phyloP scores from a whole-genome alignment of 2,329 filamentous ascomycete species.

The Trichoderma sp. region DNA sequence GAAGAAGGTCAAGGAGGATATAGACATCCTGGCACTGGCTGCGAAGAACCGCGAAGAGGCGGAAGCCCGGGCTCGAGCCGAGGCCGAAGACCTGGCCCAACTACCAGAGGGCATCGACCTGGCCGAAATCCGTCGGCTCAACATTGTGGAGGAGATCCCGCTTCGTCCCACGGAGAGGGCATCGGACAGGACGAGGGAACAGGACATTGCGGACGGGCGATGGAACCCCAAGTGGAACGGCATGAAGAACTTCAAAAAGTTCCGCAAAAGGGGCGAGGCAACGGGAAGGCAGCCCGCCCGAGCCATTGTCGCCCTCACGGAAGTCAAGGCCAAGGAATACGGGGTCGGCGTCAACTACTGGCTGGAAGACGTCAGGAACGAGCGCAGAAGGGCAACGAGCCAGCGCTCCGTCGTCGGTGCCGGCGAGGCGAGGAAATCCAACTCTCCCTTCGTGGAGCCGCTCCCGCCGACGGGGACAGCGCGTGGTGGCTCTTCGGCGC shows the following conservation, averaged over 20 bases:
- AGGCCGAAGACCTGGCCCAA: slow-evolving; percentile 56
- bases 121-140: slow-evolving; percentile 70
- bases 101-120: slow-evolving; percentile 68
- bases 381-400: slow-evolving; percentile 37
- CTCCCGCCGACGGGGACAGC: slow-evolving; percentile 29
- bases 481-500: slow-evolving; percentile 29
- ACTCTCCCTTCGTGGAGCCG: slow-evolving; percentile 22
- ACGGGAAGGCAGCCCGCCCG: slow-evolving; percentile 47
- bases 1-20: slow-evolving; percentile 57
- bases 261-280: slow-evolving; percentile 61
- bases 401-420: slow-evolving; percentile 34
- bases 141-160: slow-evolving; percentile 76
- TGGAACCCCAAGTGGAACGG: slow-evolving; percentile 95
- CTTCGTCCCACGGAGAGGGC: slow-evolving; percentile 49
- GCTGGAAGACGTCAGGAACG: slow-evolving; percentile 56
- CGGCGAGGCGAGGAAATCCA: slow-evolving; percentile 3
- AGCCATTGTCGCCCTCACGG: slow-evolving; percentile 71
- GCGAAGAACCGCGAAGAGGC: slow-evolving; percentile 64
- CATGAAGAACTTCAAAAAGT: slow-evolving; percentile 93
- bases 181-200: slow-evolving; percentile 45
- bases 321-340: slow-evolving; percentile 70
- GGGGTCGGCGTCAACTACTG: slow-evolving; percentile 79
- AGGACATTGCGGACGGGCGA: slow-evolving; percentile 56
- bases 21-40: slow-evolving; percentile 70
- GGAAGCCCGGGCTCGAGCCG: slow-evolving; percentile 61